Conservation (phyloP, 495 filamentous ascomycete species). For the Tuber umbilicatum region DNA sequence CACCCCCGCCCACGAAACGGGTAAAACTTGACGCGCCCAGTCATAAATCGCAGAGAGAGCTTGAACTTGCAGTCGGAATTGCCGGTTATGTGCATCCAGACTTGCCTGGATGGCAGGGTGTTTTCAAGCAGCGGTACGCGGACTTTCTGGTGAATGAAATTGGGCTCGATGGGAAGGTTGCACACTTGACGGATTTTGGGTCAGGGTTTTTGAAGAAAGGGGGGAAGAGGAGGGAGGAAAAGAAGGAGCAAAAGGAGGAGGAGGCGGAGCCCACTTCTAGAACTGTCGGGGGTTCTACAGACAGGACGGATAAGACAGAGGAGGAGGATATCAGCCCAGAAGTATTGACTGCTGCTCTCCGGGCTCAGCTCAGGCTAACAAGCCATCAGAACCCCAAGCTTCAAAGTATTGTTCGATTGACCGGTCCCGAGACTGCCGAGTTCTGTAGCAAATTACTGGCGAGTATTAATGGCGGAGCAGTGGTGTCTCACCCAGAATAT, state of each 20-base stretch:
- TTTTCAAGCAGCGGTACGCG: conserved; percentile 65
- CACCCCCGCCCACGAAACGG: conserved; percentile 19
- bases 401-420: not conserved
- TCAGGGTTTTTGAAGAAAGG: conserved; percentile 15
- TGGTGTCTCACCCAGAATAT: not conserved
- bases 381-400: not conserved
- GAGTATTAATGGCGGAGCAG: not conserved
- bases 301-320: not conserved
- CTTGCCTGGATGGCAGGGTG: conserved; percentile 51
- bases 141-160: conserved; percentile 97
- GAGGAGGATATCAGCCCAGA: not conserved
- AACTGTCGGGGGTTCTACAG: not conserved
- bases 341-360: not conserved
- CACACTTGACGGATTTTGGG: conserved; percentile 59
- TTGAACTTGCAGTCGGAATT: conserved; percentile 54
- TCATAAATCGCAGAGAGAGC: conserved; percentile 18
- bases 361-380: not conserved
- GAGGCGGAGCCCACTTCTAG: not conserved
- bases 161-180: conserved; percentile 63
- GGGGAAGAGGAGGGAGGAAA: conserved; percentile 9
- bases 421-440: not conserved
- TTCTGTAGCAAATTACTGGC: not conserved
- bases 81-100: conserved; percentile 52
- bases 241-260: conserved; percentile 20
- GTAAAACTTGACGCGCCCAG: conserved; percentile 5